Percentiles rank a stretch among this genome's conserved stretches.
These are phyloP conservation scores for Cucumis hystrix DNA, from an alignment of 306 rosid species.

Conservation along the genomic window DNA sequence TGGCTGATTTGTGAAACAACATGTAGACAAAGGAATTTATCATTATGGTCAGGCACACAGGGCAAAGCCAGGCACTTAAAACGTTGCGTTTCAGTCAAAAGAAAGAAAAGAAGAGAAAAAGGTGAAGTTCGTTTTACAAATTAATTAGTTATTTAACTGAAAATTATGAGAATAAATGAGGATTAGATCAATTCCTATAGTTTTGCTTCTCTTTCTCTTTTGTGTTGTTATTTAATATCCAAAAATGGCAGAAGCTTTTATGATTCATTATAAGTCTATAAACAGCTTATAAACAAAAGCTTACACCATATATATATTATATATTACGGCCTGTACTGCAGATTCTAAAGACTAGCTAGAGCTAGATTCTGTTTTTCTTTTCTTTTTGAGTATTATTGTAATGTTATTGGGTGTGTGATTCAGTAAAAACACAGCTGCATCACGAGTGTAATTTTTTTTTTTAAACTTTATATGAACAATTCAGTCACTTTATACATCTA, in stretches of 20 bases:
- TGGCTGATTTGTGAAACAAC: constrained; percentile 1
- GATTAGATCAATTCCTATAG: background rate
- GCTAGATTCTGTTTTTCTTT: background rate
- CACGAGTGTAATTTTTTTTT: background rate
- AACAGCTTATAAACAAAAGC: constrained; percentile 5
- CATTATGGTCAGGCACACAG: constrained; percentile 20
- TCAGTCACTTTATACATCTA: background rate
- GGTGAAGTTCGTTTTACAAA: background rate
- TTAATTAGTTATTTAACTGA: background rate
- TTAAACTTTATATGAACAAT: background rate
- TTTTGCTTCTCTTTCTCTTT: background rate
- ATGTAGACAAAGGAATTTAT: constrained; percentile 1
- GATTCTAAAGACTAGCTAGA: background rate
- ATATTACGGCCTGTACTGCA: background rate
- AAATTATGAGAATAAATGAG: background rate
- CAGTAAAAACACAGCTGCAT: background rate
- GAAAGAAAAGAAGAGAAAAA: background rate
- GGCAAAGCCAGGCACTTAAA: constrained; percentile 28
- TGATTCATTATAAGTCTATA: too few relatives aligned
- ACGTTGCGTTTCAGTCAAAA: background rate
- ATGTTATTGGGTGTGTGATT: background rate
- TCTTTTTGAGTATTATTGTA: background rate
- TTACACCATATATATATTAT: background rate
- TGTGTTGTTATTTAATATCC: background rate
- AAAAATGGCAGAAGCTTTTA: background rate